Conservation (phyloP, 768 basidiomycete genomes). For the Mycena indigotica region DNA sequence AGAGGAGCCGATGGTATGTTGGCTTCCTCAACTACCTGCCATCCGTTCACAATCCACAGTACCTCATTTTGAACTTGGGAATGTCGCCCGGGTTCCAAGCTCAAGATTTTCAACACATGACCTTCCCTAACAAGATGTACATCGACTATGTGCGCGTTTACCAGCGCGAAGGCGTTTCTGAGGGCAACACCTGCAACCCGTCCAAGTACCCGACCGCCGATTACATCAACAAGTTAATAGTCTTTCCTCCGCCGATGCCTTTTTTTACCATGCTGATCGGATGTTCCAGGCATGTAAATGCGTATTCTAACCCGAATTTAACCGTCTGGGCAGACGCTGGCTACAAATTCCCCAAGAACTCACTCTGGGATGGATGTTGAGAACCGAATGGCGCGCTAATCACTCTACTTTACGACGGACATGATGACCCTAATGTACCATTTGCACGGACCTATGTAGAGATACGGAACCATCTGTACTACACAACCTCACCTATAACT, state of each 20-base stretch:
- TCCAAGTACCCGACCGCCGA: conserved; percentile 71
- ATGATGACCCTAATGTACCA: neutral
- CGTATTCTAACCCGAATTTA: conserved; percentile 81
- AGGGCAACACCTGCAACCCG: conserved; percentile 81
- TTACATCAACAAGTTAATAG: conserved; percentile 79
- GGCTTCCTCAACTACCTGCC: conserved; percentile 8
- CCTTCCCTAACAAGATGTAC: conserved; percentile 79
- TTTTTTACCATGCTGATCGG: neutral
- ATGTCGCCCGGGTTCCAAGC: conserved; percentile 76
- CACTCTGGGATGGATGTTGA: conserved; percentile 18
- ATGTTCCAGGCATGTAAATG: conserved; percentile 41
- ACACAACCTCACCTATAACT: too few relatives aligned
- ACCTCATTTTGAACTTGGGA: conserved; percentile 84
- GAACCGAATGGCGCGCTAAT: neutral
- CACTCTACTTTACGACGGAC: neutral
- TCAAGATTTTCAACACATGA: conserved; percentile 68
- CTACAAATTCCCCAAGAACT: conserved; percentile 73
- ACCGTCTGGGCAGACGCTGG: conserved; percentile 86
- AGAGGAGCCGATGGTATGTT: conserved; percentile 89
- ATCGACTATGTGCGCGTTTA: conserved; percentile 93
- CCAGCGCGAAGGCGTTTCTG: conserved; percentile 71
- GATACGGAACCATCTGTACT: too few relatives aligned
- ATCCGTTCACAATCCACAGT: conserved; percentile 44
- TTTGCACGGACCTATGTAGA: neutral
- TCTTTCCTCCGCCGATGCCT: conserved; percentile 19